Conservation (phyloP, 2,329 filamentous ascomycete species). For the Knoxdaviesia proteae region DNA sequence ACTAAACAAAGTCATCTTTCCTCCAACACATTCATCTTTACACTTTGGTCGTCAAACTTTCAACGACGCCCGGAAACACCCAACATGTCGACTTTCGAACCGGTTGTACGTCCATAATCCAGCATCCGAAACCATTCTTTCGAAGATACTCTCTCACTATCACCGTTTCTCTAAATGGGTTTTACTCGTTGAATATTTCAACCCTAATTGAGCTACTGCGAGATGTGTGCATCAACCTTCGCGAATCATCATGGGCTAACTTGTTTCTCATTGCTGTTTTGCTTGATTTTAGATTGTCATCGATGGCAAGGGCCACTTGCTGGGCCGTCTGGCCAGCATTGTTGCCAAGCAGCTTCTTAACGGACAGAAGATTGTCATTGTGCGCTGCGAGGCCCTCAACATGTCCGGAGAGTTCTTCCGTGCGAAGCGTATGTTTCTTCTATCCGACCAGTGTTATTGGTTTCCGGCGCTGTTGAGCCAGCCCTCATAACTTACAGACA, state of each 20-base stretch:
- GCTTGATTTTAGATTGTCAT: slow-evolving; percentile 53
- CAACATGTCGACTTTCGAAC: slow-evolving; percentile 50
- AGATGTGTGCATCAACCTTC: slow-evolving; percentile 1
- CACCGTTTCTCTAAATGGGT: slow-evolving; percentile 3
- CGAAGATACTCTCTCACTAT: too few species aligned
- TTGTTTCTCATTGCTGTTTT: not conserved
- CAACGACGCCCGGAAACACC: slow-evolving; percentile 16
- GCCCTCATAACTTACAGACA: not conserved
- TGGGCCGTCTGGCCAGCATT: slow-evolving; percentile 94
- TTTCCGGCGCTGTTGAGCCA: not conserved
- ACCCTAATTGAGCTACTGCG: not conserved
- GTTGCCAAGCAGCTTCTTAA: slow-evolving; percentile 98
- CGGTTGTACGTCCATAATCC: slow-evolving; percentile 36
- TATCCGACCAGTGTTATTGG: not conserved
- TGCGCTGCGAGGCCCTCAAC: slow-evolving; percentile 98
- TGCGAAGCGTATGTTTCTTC: slow-evolving; percentile 77
- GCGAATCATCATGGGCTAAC: not conserved
- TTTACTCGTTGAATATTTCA: not conserved
- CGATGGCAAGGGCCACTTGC: slow-evolving; percentile 99
- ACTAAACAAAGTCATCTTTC: slow-evolving; percentile 1
- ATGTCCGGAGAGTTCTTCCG: slow-evolving; percentile 99
- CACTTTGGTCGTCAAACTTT: slow-evolving; percentile 8
- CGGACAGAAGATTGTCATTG: slow-evolving; percentile 98
- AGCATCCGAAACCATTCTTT: too few species aligned
- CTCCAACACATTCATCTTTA: slow-evolving; percentile 9